Conservation (phyloP, 352 stramenopile species). For the Phytophthora palmivora region DNA sequence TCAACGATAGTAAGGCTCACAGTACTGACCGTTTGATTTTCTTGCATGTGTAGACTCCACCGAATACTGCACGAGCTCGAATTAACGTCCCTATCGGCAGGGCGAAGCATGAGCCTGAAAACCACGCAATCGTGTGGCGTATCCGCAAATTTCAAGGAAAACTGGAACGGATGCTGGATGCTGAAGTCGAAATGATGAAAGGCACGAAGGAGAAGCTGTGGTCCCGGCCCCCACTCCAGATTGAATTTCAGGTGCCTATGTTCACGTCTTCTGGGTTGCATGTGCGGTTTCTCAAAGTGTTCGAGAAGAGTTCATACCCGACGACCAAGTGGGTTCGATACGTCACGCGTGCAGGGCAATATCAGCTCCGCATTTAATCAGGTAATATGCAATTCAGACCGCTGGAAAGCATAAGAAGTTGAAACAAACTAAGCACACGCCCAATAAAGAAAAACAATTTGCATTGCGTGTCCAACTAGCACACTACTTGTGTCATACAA, state of each 20-base stretch:
- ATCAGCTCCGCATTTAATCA: conserved; percentile 96
- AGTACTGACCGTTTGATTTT: background rate
- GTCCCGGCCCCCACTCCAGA: conserved; percentile 96
- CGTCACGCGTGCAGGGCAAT: conserved; percentile 97
- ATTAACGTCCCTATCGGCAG: conserved; percentile 96
- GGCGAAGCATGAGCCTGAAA: conserved; percentile 98
- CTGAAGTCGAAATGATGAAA: conserved; percentile 97
- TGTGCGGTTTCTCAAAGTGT: conserved; percentile 98
- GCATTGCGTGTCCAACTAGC: no score
- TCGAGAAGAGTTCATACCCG: conserved; percentile 98
- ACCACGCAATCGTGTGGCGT: conserved; percentile 98
- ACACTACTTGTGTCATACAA: no score
- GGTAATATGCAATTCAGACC: no score
- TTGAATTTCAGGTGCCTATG: conserved; percentile 99
- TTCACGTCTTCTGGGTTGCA: conserved; percentile 98
- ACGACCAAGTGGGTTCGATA: conserved; percentile 99
- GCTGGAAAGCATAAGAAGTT: no score
- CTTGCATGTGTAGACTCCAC: conserved; percentile 61
- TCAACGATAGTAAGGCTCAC: background rate
- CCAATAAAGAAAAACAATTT: no score
- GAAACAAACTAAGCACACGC: no score
- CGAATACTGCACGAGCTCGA: conserved; percentile 96
- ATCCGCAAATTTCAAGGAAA: conserved; percentile 98
- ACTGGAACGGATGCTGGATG: conserved; percentile 94
- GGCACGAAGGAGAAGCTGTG: conserved; percentile 97